These are phyloP conservation scores for Stentor coeruleus DNA, from an alignment of 73 alveolate genomes.

Conservation along the genomic window DNA sequence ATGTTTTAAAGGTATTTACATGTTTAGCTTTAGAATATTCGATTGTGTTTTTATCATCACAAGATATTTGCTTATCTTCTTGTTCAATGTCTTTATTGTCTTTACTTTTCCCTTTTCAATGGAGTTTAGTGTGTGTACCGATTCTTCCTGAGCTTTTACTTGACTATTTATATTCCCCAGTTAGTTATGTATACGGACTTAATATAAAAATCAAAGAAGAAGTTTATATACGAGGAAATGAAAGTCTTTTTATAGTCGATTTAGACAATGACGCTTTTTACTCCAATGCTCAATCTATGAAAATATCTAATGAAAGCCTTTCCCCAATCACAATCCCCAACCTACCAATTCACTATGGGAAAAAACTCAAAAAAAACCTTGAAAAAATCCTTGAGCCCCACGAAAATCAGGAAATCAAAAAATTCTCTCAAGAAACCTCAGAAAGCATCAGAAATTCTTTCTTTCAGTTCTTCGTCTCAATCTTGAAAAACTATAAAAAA, in stretches of 20 bases:
- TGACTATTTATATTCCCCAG: background rate
- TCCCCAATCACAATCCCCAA: background rate
- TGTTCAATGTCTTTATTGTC: background rate
- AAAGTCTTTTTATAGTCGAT: background rate
- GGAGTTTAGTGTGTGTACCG: background rate
- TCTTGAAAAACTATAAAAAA: background rate
- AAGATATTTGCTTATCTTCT: background rate
- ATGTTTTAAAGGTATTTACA: background rate
- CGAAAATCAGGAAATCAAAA: no score
- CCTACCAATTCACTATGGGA: background rate
- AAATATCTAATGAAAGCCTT: background rate
- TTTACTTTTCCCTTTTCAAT: background rate
- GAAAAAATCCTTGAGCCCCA: background rate
- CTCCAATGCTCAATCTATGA: background rate
- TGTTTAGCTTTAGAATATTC: background rate
- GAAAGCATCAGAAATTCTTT: slow-evolving; percentile 1
- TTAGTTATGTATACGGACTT: background rate
- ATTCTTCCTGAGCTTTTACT: background rate
- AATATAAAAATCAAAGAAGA: background rate
- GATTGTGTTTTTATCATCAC: background rate
- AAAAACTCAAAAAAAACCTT: background rate
- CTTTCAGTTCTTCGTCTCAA: background rate
- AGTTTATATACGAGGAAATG: background rate
- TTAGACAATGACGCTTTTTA: background rate
- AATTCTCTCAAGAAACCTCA: background rate